Base-by-base conservation (phyloP, 1,284 basidiomycete species). In the Apiotrichum brassicae region DNA sequence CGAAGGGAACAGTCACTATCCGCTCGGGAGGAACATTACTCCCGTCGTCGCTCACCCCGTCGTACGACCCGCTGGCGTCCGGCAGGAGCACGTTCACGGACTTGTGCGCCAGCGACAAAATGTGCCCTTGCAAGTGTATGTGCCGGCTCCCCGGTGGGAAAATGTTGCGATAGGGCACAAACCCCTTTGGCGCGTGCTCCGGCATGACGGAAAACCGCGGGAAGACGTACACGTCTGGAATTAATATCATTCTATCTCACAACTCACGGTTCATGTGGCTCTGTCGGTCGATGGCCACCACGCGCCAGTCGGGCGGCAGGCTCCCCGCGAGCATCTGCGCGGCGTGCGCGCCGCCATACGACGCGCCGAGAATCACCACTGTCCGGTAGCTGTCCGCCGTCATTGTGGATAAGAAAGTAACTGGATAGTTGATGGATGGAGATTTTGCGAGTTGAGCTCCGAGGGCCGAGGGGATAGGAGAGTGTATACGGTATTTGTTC, bases 281-380 rank as follows among this genome's bases (percentile, higher is more conserved):
- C 60, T 86, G 85, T 48, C 84, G 73, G 61, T 87, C 85, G 35
- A 86, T 76, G n/a, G 83, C 72, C n/a, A 86, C 76, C 32, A 86
- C 75, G 37, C 79, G 76, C 81, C 82, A 85, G 23, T 73, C 79
- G 19, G 72, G 62, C 3, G 84, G 83, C 22, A 86, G 71, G 28
- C 70, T 71, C 25, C 78, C 70, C 11, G 80, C 77, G 33, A 87
- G 77, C 19, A 82, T 57, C 48, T 79, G 78, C 7, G 81, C 79
- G 1, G 82, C 83, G 46, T 77, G 76, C 20, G 68, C 68, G 3
- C 77, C 77, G 20, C 79, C 82, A 60, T 83, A 83, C 5, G 80
- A 77, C n/a, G 75, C 79, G 12, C 82, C 82, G 30, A 83, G 75
- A 32, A 83, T 77, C 37, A 78, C 77, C 16, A 83, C 76, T 3